Percentiles rank a stretch among this genome's conserved stretches.
Conservation (phyloP, 495 filamentous ascomycete genomes). For the Elasticomyces elasticus region DNA sequence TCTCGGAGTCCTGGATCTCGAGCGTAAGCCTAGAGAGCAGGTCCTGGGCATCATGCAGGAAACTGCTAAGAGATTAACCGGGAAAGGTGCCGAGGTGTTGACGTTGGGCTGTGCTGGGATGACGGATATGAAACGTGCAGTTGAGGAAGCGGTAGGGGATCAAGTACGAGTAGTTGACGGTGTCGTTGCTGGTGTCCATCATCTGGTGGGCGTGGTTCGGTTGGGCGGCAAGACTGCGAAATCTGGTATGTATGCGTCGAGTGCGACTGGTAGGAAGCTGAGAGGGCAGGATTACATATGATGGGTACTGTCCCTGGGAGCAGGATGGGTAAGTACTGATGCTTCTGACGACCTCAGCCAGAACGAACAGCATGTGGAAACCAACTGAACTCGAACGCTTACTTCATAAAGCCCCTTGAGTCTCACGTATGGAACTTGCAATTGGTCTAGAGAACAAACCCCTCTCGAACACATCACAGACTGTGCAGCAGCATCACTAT, state of each 20-base stretch:
- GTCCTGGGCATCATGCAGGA: conserved; percentile 34
- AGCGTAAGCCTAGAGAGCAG: conserved; percentile 30
- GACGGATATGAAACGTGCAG: conserved; percentile 37
- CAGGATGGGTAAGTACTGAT: too few species aligned
- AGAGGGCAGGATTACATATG: conserved; percentile 21
- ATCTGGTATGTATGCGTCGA: conserved; percentile 21
- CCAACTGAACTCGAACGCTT: too few species aligned
- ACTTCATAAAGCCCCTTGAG: too few species aligned
- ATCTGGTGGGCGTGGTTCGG: conserved; percentile 21
- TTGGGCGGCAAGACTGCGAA: conserved; percentile 23
- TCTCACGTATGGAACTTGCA: too few species aligned
- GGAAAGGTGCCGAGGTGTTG: conserved; percentile 38
- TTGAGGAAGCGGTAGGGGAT: conserved; percentile 35
- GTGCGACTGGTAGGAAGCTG: conserved; percentile 11
- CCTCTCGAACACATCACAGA: too few species aligned
- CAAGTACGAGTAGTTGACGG: conserved; percentile 27
- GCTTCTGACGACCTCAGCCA: too few species aligned
- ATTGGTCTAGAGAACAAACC: too few species aligned
- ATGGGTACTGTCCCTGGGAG: too few species aligned
- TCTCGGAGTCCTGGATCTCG: conserved; percentile 37
- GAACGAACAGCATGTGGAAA: too few species aligned
- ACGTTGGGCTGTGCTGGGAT: conserved; percentile 42
- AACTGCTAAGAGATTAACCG: conserved; percentile 32
- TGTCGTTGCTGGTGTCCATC: conserved; percentile 24
- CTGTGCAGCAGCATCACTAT: too few species aligned